These are phyloP conservation scores for Dactylella cylindrospora DNA, from an alignment of 2,329 filamentous ascomycete species.

Conservation along the genomic window DNA sequence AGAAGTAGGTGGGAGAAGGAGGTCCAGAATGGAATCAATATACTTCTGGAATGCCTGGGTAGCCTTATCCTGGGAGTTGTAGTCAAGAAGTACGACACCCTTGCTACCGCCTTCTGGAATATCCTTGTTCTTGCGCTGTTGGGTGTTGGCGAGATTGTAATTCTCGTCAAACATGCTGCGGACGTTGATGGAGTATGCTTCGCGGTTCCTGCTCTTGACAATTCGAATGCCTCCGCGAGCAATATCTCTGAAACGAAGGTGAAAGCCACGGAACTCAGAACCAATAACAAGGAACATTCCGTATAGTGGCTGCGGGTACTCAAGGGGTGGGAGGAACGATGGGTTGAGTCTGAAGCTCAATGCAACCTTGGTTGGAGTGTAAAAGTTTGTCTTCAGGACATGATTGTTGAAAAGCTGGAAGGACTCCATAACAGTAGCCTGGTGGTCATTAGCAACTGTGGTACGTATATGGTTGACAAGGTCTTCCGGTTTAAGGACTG, in stretches of 20 bases:
- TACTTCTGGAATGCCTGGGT: constrained; percentile 97
- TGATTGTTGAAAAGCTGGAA: constrained; percentile 94
- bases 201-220: constrained; percentile 94
- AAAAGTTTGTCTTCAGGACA: constrained; percentile 95
- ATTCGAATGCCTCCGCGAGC: constrained; percentile 96
- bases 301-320: constrained; percentile 91
- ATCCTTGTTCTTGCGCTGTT: constrained; percentile 99
- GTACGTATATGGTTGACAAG: constrained; percentile 76
- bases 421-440: constrained; percentile 95
- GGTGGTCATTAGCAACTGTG: constrained; percentile 87
- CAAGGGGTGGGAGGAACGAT: constrained; percentile 80
- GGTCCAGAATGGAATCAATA: constrained; percentile 96
- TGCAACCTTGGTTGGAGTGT: constrained; percentile 97
- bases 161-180: constrained; percentile 98
- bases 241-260: constrained; percentile 93
- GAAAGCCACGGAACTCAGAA: constrained; percentile 94
- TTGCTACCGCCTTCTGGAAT: constrained; percentile 98
- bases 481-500: constrained; percentile 73
- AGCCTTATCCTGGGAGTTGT: constrained; percentile 89
- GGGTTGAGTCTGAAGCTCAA: constrained; percentile 93
- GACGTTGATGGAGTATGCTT: constrained; percentile 94
- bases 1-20: constrained; percentile 82
- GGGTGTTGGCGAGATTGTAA: constrained; percentile 95
- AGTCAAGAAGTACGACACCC: constrained; percentile 91
- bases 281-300: constrained; percentile 99